Evolutionary conservation across 257 asterid genomes (phyloP).

Genomic region (Salvia splendens): DNA sequence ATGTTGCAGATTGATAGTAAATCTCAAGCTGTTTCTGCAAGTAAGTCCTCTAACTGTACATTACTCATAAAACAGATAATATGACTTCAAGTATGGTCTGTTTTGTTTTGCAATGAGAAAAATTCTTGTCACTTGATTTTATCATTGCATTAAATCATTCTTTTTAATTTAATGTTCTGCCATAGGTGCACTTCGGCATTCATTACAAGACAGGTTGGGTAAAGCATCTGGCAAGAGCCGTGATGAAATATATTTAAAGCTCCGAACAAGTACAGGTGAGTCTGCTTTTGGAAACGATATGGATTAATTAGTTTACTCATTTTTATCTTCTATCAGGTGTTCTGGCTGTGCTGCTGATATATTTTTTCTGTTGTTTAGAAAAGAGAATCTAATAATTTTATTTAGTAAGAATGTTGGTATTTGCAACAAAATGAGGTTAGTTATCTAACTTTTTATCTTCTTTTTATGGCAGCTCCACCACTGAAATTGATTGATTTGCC

Average conservation of each 20-base stretch:
- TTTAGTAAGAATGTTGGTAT: conserved; percentile 10
- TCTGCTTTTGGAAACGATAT: conserved; percentile 24
- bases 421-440: conserved; percentile 17
- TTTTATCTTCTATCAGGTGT: conserved; percentile 4
- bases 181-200: conserved; percentile 93
- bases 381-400: neutral
- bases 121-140: conserved; percentile 11
- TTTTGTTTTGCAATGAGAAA: neutral
- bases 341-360: neutral
- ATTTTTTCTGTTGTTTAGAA: neutral
- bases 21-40: conserved; percentile 85
- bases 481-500: conserved; percentile 94
- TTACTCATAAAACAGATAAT: conserved; percentile 17
- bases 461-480: conserved; percentile 72
- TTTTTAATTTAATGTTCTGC: conserved; percentile 28
- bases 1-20: conserved; percentile 92
- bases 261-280: conserved; percentile 95
- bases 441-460: conserved; percentile 30
- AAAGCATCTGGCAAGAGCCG: conserved; percentile 83
- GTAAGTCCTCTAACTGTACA: conserved; percentile 50
- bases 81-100: conserved; percentile 4
- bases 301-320: neutral
- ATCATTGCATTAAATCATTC: conserved; percentile 28
- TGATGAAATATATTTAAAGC: conserved; percentile 88
- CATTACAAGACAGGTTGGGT: conserved; percentile 88